phyloP scores from a whole-genome alignment of 148 eudicot species.

The Talinum fruticosum region DNA sequence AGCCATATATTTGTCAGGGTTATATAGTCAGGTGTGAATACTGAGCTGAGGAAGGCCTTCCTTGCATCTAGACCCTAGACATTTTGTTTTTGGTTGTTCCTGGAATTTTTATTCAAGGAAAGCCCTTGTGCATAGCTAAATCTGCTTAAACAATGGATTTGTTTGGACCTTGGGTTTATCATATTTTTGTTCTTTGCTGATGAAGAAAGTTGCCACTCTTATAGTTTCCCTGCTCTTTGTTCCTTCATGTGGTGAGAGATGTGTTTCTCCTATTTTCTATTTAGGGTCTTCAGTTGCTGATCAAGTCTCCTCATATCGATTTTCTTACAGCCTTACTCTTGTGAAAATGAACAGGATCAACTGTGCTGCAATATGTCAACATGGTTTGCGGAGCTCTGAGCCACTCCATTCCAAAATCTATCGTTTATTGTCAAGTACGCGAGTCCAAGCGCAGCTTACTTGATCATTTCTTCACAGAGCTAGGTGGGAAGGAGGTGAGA shows the following conservation, averaged over 20 bases:
- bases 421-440: slow-evolving; percentile 97
- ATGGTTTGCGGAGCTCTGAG: slow-evolving; percentile 83
- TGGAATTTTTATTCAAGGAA: neutral
- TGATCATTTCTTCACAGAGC: slow-evolving; percentile 83
- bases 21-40: neutral
- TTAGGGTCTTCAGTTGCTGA: neutral
- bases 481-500: slow-evolving; percentile 86
- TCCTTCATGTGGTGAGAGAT: neutral
- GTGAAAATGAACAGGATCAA: slow-evolving; percentile 50
- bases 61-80: neutral
- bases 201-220: neutral
- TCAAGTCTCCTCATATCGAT: neutral
- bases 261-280: neutral
- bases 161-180: too few relatives aligned
- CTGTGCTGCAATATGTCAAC: slow-evolving; percentile 80
- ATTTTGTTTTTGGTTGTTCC: neutral
- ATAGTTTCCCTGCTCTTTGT: neutral
- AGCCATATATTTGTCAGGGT: slow-evolving; percentile 20
- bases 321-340: neutral
- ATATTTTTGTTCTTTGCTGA: neutral
- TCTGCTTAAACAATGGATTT: neutral
- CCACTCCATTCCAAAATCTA: slow-evolving; percentile 87
- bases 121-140: neutral
- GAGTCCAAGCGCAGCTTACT: slow-evolving; percentile 96
- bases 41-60: neutral